Percentiles rank a stretch among this genome's conserved stretches.
phyloP scores from a whole-genome alignment of 352 stramenopile genomes.

The Halophytophthora batemanensis region DNA sequence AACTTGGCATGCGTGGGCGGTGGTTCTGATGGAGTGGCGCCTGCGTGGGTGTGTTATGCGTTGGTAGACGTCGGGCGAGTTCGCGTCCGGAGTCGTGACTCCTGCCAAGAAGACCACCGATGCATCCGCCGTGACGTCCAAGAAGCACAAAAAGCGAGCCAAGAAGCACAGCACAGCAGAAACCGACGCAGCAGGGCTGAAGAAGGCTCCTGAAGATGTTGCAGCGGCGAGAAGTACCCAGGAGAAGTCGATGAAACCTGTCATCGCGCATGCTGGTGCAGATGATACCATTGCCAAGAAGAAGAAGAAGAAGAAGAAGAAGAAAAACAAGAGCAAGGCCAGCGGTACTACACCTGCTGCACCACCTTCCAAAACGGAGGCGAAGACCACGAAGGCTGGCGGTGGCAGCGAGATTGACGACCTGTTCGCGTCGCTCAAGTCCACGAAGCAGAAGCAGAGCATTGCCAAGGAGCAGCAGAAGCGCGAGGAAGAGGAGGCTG shows the following conservation, averaged over 20 bases:
- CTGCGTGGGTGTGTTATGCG: no score
- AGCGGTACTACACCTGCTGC: neutral
- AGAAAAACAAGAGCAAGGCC: slow-evolving; percentile 32
- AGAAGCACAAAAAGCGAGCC: no score
- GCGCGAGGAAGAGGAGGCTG: slow-evolving; percentile 39
- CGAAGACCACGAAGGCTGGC: slow-evolving; percentile 25
- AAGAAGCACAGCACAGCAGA: no score
- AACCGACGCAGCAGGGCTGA: no score
- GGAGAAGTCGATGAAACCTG: neutral
- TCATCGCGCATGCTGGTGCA: neutral
- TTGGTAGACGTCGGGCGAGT: no score
- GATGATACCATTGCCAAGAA: slow-evolving; percentile 18
- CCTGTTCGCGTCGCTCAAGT: slow-evolving; percentile 72
- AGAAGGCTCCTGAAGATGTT: neutral
- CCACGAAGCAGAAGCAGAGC: slow-evolving; percentile 69
- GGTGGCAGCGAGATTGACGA: slow-evolving; percentile 68
- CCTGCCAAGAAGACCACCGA: no score
- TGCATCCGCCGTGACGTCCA: no score
- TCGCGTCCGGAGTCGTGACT: no score
- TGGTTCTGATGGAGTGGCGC: no score
- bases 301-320: slow-evolving; percentile 72
- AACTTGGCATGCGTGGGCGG: no score
- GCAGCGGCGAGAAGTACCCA: neutral
- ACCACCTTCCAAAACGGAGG: slow-evolving; percentile 2
- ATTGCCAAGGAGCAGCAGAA: slow-evolving; percentile 55